Conservation (phyloP, 257 asterid species). For the Ligustrum vulgare region DNA sequence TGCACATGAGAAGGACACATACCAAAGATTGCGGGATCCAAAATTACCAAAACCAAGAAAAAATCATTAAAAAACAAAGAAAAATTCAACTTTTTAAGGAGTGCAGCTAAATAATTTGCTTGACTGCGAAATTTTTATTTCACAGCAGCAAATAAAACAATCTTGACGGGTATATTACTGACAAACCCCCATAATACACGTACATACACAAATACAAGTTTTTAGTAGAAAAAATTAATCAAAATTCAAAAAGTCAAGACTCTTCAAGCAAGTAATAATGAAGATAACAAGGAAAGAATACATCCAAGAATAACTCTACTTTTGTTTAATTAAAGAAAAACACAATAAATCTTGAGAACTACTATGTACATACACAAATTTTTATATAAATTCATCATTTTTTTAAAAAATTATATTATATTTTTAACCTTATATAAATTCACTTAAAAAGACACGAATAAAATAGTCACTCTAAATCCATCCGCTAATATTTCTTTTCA, state of each 20-base stretch:
- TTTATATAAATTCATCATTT: too few relatives aligned
- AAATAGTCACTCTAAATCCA: too few relatives aligned
- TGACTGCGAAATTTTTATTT: background rate
- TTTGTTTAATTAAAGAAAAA: background rate
- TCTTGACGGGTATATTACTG: background rate
- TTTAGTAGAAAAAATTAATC: background rate
- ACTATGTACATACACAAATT: too few relatives aligned
- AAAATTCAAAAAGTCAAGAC: slow-evolving; percentile 5
- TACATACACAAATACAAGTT: background rate
- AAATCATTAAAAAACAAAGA: background rate
- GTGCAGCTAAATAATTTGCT: background rate
- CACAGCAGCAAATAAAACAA: background rate
- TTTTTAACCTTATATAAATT: too few relatives aligned
- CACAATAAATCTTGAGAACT: background rate
- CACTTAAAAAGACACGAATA: too few relatives aligned
- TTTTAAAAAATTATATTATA: too few relatives aligned
- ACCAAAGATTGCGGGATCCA: background rate
- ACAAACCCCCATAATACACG: background rate
- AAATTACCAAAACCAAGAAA: background rate
- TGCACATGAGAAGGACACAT: background rate
- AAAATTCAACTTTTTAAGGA: background rate
- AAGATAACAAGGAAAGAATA: background rate
- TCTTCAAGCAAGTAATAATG: background rate
- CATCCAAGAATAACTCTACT: background rate
- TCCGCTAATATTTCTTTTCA: too few relatives aligned